phyloP scores from a whole-genome alignment of 495 filamentous ascomycete genomes.

The Hypoxylon lienhwacheense region DNA sequence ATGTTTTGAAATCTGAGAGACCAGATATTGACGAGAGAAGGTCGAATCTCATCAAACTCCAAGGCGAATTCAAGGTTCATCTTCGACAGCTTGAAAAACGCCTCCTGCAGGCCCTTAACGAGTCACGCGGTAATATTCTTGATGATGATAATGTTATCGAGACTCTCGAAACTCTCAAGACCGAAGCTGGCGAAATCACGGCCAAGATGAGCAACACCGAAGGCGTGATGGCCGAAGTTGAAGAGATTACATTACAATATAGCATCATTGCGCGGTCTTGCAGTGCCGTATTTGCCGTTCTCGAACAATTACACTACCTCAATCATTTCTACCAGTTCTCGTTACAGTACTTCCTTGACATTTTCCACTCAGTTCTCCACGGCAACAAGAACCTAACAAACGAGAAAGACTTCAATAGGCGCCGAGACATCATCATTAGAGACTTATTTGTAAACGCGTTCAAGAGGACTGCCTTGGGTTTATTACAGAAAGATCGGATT shows the following conservation, averaged over 20 bases:
- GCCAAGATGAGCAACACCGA: constrained; percentile 94
- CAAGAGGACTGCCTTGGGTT: constrained; percentile 86
- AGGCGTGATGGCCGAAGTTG: constrained; percentile 97
- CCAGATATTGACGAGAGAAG: constrained; percentile 97
- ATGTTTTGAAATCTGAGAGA: constrained; percentile 94
- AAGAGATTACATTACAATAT: constrained; percentile 91
- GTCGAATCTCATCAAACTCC: constrained; percentile 95
- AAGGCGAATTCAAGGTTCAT: constrained; percentile 98
- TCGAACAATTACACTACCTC: constrained; percentile 96
- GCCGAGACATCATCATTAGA: constrained; percentile 83
- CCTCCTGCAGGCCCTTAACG: constrained; percentile 90
- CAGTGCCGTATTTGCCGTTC: constrained; percentile 92
- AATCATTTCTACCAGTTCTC: constrained; percentile 99
- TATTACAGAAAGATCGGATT: constrained; percentile 91
- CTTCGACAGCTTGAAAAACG: constrained; percentile 95
- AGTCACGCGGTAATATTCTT: constrained; percentile 96
- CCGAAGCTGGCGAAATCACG: constrained; percentile 93
- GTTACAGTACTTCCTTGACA: constrained; percentile 94
- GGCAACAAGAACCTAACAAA: constrained; percentile 72
- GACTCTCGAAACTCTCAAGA: constrained; percentile 96
- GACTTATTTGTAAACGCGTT: constrained; percentile 90
- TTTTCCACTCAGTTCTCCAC: constrained; percentile 91
- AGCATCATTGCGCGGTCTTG: constrained; percentile 89
- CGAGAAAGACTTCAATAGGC: constrained; percentile 71
- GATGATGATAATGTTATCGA: constrained; percentile 98